Conservation (phyloP, 2,329 filamentous ascomycete species). For the Alternaria panax region DNA sequence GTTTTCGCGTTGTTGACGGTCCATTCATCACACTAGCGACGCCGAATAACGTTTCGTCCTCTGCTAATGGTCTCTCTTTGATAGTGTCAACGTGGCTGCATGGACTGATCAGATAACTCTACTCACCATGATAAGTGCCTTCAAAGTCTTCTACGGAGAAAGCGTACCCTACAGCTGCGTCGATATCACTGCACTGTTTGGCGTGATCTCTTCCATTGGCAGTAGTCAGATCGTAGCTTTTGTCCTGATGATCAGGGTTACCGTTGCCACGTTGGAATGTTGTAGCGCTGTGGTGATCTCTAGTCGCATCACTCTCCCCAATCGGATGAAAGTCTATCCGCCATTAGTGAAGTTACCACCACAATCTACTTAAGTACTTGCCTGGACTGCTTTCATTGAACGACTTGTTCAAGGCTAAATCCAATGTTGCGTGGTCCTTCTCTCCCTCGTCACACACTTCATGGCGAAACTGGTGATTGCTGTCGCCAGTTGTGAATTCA, state of each 20-base stretch:
- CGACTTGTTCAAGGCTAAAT: background rate
- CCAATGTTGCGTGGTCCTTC: background rate
- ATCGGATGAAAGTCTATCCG: background rate
- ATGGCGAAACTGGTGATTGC: background rate
- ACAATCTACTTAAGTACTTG: slow-evolving; percentile 4
- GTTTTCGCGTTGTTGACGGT: slow-evolving; percentile 14
- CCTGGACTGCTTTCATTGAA: background rate
- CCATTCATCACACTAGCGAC: slow-evolving; percentile 8
- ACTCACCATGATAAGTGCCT: slow-evolving; percentile 19
- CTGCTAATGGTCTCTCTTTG: slow-evolving; percentile 8
- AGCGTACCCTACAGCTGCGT: slow-evolving; percentile 5
- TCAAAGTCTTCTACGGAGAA: slow-evolving; percentile 16
- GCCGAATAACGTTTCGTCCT: slow-evolving; percentile 11
- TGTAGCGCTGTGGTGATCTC: background rate
- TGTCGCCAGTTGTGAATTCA: background rate
- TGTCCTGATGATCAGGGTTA: background rate
- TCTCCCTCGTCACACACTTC: background rate
- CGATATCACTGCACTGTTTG: background rate
- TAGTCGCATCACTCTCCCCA: background rate
- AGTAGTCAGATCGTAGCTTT: slow-evolving; percentile 2
- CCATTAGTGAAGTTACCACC: background rate
- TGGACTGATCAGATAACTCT: slow-evolving; percentile 8
- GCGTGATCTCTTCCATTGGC: background rate
- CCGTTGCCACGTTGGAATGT: background rate
- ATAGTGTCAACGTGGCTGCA: slow-evolving; percentile 9